phyloP scores from a whole-genome alignment of 495 filamentous ascomycete species.

The Aspergillus cavernicola region DNA sequence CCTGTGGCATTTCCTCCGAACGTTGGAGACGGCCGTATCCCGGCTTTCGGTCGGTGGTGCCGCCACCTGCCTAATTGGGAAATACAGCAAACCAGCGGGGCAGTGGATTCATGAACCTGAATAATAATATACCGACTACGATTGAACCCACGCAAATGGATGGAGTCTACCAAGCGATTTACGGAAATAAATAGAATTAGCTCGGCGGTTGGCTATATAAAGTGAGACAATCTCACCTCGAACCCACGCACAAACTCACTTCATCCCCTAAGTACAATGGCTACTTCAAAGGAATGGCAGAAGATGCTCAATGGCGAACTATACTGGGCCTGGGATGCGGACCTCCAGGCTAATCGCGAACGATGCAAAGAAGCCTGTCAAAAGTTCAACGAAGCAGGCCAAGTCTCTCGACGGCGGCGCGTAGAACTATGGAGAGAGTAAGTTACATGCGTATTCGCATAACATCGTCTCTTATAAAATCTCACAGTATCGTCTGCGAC shows the following conservation, averaged over 20 bases:
- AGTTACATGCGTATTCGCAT: slow-evolving; percentile 18
- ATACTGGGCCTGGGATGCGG: slow-evolving; percentile 49
- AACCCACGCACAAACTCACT: too few relatives aligned
- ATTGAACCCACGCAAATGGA: too few relatives aligned
- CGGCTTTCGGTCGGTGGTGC: not conserved
- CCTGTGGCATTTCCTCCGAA: too few relatives aligned
- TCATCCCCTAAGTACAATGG: slow-evolving; percentile 13
- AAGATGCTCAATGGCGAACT: slow-evolving; percentile 38
- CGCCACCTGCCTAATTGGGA: slow-evolving; percentile 13
- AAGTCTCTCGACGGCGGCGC: slow-evolving; percentile 48
- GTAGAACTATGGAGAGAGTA: slow-evolving; percentile 71
- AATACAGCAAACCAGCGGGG: slow-evolving; percentile 7
- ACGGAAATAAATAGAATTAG: too few relatives aligned
- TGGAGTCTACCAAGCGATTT: too few relatives aligned
- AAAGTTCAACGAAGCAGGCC: slow-evolving; percentile 56
- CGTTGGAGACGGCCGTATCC: not conserved
- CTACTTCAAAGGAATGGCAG: slow-evolving; percentile 34
- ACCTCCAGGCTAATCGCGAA: slow-evolving; percentile 51
- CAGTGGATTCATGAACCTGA: not conserved
- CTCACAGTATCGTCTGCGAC: slow-evolving; percentile 52
- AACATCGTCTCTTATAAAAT: not conserved
- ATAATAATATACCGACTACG: not conserved
- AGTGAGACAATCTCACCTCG: too few relatives aligned
- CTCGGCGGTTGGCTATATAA: too few relatives aligned
- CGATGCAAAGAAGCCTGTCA: slow-evolving; percentile 56